Evolutionary conservation across 1,139 yeast genomes (phyloP).

Genomic region (Yamadazyma friedrichii): DNA sequence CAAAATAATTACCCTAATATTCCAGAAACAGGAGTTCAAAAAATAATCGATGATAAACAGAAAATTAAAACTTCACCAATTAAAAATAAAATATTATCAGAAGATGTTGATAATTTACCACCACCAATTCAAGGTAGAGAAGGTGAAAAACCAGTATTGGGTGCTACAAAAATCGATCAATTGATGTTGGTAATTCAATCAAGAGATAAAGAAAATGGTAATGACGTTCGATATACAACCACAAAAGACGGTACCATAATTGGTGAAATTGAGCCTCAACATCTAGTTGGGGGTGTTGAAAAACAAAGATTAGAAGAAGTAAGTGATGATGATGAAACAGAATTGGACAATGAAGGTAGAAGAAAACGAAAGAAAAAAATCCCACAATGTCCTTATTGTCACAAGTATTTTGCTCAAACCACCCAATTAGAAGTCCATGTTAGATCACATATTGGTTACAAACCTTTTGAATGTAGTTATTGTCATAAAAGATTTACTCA

Average conservation of each 20-base stretch:
- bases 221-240: slow-evolving; percentile 55
- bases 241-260: slow-evolving; percentile 60
- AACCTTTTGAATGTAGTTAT: slow-evolving; percentile 75
- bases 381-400: slow-evolving; percentile 70
- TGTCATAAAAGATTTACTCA: slow-evolving; percentile 86
- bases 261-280: slow-evolving; percentile 32
- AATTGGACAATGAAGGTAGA: slow-evolving; percentile 20
- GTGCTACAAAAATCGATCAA: slow-evolving; percentile 87
- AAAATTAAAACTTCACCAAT: slow-evolving; percentile 5
- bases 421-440: slow-evolving; percentile 80
- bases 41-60: slow-evolving; percentile 1
- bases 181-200: slow-evolving; percentile 90
- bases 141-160: slow-evolving; percentile 62
- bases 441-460: slow-evolving; percentile 73
- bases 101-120: slow-evolving; percentile 7
- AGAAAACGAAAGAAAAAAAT: slow-evolving; percentile 39
- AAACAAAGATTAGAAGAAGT: slow-evolving; percentile 39
- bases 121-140: slow-evolving; percentile 10
- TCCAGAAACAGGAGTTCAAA: not conserved
- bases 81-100: slow-evolving; percentile 4
- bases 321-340: slow-evolving; percentile 20
- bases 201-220: slow-evolving; percentile 61
- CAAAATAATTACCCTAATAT: slow-evolving; percentile 6
- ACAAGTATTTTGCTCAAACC: slow-evolving; percentile 67
- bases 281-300: slow-evolving; percentile 81